These are phyloP conservation scores for Salvia miltiorrhiza DNA, from an alignment of 257 asterid species.

Conservation along the genomic window DNA sequence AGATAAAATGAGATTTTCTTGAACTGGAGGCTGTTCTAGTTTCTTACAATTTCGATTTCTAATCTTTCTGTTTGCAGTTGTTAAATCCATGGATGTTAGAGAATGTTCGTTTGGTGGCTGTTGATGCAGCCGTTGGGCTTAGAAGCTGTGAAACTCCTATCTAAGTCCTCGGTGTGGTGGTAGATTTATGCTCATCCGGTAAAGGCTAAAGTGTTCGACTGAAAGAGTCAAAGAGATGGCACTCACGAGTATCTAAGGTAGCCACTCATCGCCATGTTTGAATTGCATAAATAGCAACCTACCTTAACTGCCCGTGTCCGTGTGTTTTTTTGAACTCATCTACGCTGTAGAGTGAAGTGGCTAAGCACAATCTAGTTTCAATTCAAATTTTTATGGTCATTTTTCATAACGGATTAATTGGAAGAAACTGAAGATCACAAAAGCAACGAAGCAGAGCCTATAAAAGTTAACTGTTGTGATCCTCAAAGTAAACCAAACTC, in stretches of 20 bases:
- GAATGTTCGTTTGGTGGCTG: slow-evolving; percentile 34
- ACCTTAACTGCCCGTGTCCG: not conserved
- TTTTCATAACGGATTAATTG: not conserved
- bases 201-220: slow-evolving; percentile 30
- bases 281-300: not conserved
- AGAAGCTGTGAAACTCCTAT: slow-evolving; percentile 37
- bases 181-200: slow-evolving; percentile 35
- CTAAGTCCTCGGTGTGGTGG: too few relatives aligned
- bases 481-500: not conserved
- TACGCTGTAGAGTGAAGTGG: not conserved
- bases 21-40: not conserved
- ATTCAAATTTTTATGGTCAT: not conserved
- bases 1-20: too few relatives aligned
- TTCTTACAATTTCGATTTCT: not conserved
- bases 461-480: not conserved
- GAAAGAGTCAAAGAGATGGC: slow-evolving; percentile 30
- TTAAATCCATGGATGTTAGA: slow-evolving; percentile 31
- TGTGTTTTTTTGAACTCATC: not conserved
- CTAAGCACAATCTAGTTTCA: not conserved
- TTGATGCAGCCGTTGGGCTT: slow-evolving; percentile 50
- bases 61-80: not conserved
- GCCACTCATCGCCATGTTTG: not conserved
- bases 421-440: not conserved
- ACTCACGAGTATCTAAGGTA: slow-evolving; percentile 15
- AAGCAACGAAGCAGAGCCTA: not conserved